A percentile compares a stretch with the other conserved stretches of the same genome.
These are phyloP conservation scores for Erucastrum elatum DNA, from an alignment of 345 rosid species.

Conservation along the genomic window DNA sequence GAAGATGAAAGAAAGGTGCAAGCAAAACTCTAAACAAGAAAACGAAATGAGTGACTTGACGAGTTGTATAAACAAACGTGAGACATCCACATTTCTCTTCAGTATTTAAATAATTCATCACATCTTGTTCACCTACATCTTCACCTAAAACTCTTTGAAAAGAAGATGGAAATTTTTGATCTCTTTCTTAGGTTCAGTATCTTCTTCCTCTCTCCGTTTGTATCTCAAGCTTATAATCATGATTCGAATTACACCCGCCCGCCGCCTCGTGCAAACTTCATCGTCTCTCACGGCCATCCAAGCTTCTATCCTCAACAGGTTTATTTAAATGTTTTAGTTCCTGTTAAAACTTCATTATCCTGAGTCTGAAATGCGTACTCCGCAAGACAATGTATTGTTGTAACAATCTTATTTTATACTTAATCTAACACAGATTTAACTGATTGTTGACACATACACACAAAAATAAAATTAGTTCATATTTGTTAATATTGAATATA, in stretches of 20 bases:
- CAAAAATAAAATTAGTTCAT: neutral
- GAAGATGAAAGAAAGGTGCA: slow-evolving; percentile 6
- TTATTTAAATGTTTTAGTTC: neutral
- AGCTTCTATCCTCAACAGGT: slow-evolving; percentile 83
- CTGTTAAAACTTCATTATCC: neutral
- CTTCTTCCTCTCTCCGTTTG: slow-evolving; percentile 12
- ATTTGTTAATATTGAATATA: neutral
- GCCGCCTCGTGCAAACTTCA: slow-evolving; percentile 45
- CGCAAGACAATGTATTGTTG: neutral
- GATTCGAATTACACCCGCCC: slow-evolving; percentile 44
- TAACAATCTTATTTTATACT: neutral
- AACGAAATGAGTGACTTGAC: slow-evolving; percentile 21
- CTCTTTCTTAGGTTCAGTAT: slow-evolving; percentile 17
- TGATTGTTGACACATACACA: neutral
- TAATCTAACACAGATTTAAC: neutral
- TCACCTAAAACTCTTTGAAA: neutral
- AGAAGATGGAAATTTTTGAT: slow-evolving; percentile 14
- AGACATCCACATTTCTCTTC: neutral
- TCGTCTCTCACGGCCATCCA: slow-evolving; percentile 48
- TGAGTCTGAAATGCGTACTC: neutral
- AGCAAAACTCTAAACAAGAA: neutral
- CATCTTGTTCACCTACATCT: neutral
- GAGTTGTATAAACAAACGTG: slow-evolving; percentile 27
- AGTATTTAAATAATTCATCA: slow-evolving; percentile 3
- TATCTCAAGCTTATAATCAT: slow-evolving; percentile 24